phyloP scores from a whole-genome alignment of 2,329 filamentous ascomycete species.

The Coniochaeta sp. region DNA sequence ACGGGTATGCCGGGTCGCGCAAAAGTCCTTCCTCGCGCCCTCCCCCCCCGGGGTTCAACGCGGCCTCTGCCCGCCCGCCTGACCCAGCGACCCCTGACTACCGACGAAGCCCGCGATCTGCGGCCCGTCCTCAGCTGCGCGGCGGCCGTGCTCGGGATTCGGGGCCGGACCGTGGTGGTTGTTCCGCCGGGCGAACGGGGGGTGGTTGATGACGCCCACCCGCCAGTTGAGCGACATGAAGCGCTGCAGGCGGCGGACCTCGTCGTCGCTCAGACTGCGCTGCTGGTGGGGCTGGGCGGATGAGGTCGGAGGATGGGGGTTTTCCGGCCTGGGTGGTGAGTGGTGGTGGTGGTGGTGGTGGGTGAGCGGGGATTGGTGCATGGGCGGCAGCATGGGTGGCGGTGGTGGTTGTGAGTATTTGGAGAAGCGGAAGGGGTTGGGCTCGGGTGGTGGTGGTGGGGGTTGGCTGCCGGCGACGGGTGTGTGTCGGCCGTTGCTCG shows the following conservation, averaged over 20 bases:
- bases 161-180: background rate
- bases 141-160: background rate
- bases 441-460: background rate
- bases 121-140: background rate
- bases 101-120: background rate
- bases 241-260: background rate
- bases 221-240: background rate
- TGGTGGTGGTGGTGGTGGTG: background rate
- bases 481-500: background rate
- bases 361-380: background rate
- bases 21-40: too few relatives aligned
- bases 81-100: too few relatives aligned
- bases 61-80: too few relatives aligned
- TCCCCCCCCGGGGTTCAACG: too few relatives aligned
- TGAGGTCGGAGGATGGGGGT: background rate
- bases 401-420: background rate
- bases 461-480: background rate
- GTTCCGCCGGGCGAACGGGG: background rate
- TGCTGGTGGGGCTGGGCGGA: background rate
- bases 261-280: background rate
- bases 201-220: background rate
- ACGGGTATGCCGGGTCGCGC: too few relatives aligned
- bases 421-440: background rate
- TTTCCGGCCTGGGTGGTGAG: background rate
- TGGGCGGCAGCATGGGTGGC: background rate